Evolutionary conservation across 768 basidiomycete species (phyloP), one percentile per base, ranked within the genome.

Genomic region (Amanita subjunquillea): DNA sequence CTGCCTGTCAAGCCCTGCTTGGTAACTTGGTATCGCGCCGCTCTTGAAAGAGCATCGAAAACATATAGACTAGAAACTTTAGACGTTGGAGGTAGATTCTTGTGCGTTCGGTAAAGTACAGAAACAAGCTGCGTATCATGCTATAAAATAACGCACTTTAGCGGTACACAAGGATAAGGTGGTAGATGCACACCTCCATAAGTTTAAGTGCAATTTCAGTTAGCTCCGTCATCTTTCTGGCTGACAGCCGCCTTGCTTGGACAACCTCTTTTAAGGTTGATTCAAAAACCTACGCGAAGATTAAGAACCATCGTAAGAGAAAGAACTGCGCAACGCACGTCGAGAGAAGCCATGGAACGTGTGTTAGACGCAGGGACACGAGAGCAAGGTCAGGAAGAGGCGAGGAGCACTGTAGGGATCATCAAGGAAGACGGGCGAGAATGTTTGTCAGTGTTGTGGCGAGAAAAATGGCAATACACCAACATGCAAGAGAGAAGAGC

Each of bases 51-150:
- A 17, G 94, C 89, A 69, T 99, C 94, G 64, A 99, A 90, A 38
- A 86, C 82, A 68, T 98, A 99, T 47, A 99, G 74, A 69, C 91
- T 92, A 37, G 80, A 82, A 54, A 94, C 79, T 65, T 97, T 95
- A 56, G 77, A 74, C 9, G 75, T 59, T 13, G 78, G 67, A 3
- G 82, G 69, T 34, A 95, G 74, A 7, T 83, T 78, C 67, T 87
- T 91, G 72, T 97, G 94, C 8, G 85, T 87, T 53, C 89, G 86
- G 67, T 90, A 96, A 34, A 98, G 77, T 49, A 83, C 78, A 27
- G 92, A 89, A 48, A 97, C 87, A 47, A 98, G 74, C 60, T 91
- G 80, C 3, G 89, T 87, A 67, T 95, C 91, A 55, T 85, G 69
- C 90, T 96, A 60, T 12, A 52, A n/a, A 46, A 23, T 48, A 43